A percentile compares a stretch with the other conserved stretches of the same genome.
Conservation (phyloP, 2,329 filamentous ascomycete species). For the Xylaria sp. region DNA sequence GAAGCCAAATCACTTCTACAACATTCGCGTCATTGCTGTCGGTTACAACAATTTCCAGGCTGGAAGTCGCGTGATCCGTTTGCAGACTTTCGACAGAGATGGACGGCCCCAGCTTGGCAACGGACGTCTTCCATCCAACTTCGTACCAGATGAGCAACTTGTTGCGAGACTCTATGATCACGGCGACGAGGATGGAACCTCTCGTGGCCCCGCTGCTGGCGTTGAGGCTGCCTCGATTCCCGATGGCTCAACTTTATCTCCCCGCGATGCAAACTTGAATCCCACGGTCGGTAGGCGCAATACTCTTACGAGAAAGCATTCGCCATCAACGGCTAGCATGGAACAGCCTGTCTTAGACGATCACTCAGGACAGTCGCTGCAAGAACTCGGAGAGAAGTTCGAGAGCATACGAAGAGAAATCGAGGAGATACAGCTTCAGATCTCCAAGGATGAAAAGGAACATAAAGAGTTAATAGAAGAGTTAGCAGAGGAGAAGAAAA, state of each 20-base stretch:
- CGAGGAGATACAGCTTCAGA: constrained; percentile 68
- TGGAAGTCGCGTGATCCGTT: constrained; percentile 75
- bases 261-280: constrained; percentile 56
- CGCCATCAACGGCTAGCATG: constrained; percentile 60
- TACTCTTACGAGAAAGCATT: constrained; percentile 69
- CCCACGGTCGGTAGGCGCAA: constrained; percentile 48
- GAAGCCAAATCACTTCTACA: constrained; percentile 83
- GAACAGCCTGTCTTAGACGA: constrained; percentile 45
- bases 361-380: constrained; percentile 61
- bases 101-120: constrained; percentile 57
- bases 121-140: constrained; percentile 51
- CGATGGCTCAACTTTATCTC: constrained; percentile 54
- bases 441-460: constrained; percentile 67
- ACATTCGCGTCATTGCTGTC: constrained; percentile 86
- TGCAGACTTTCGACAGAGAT: constrained; percentile 68
- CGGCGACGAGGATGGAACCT: constrained; percentile 45
- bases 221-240: constrained; percentile 59
- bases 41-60: constrained; percentile 91
- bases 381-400: constrained; percentile 75
- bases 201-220: constrained; percentile 47
- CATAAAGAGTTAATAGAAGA: constrained; percentile 60
- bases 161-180: constrained; percentile 38
- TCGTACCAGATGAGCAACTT: constrained; percentile 47
- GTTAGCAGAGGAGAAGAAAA: constrained; percentile 71
- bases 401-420: constrained; percentile 77